Evolutionary conservation across 208 protist species (phyloP).

Genomic region (Crithidia bombi): DNA sequence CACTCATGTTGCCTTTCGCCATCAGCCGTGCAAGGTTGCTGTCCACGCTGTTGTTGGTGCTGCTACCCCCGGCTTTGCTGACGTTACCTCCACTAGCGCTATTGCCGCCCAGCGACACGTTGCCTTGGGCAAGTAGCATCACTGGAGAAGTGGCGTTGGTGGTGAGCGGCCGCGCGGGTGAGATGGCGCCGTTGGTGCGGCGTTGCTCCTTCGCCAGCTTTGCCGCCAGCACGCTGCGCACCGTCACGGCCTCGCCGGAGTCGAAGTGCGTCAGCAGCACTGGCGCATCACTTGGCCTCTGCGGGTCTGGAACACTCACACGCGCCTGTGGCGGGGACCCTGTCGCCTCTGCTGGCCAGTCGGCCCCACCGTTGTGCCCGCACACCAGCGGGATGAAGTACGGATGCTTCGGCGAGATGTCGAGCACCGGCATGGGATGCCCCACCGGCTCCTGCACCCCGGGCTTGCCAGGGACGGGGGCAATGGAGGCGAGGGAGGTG

Average conservation of each 20-base stretch:
- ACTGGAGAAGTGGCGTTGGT: slow-evolving; percentile 7
- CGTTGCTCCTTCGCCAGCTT: slow-evolving; percentile 60
- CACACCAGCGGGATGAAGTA: slow-evolving; percentile 59
- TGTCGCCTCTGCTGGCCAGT: slow-evolving; percentile 18
- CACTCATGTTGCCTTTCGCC: slow-evolving; percentile 8
- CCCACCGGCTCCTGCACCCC: slow-evolving; percentile 28
- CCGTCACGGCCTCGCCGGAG: slow-evolving; percentile 23
- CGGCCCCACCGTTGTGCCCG: slow-evolving; percentile 23
- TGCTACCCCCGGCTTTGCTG: background rate
- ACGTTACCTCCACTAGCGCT: background rate
- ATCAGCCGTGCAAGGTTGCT: slow-evolving; percentile 20
- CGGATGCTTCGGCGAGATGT: slow-evolving; percentile 60
- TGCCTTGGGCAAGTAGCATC: slow-evolving; percentile 23
- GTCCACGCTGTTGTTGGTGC: too few species aligned
- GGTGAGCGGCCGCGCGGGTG: background rate
- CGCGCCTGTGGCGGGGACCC: slow-evolving; percentile 16
- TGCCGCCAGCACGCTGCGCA: slow-evolving; percentile 38
- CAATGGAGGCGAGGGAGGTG: slow-evolving; percentile 30
- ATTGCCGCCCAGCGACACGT: background rate
- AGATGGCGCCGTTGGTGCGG: background rate
- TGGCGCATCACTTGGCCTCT: background rate
- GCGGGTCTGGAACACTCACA: background rate
- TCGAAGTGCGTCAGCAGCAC: slow-evolving; percentile 5
- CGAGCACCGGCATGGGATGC: slow-evolving; percentile 52
- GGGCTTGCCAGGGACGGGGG: slow-evolving; percentile 21